phyloP scores from a whole-genome alignment of 1,284 basidiomycete genomes.

The Marasmius sp. region DNA sequence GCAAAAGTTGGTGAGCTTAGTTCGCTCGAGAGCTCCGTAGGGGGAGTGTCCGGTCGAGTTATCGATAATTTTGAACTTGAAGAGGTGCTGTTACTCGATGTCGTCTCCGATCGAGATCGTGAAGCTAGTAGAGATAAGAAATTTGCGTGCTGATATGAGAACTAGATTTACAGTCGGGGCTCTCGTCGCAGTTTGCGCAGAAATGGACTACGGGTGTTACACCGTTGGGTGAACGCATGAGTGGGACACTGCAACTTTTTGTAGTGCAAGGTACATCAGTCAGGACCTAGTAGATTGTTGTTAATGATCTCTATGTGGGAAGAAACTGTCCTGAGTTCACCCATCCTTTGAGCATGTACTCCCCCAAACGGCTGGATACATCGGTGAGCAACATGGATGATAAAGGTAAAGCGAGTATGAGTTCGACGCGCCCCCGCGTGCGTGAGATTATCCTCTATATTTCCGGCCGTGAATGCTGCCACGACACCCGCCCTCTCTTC shows the following conservation, averaged over 20 bases:
- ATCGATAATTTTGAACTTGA: conserved; percentile 33
- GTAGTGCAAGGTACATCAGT: conserved; percentile 64
- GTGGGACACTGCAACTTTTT: conserved; percentile 57
- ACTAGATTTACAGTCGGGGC: conserved; percentile 27
- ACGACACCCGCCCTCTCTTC: conserved; percentile 5
- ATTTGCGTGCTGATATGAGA: not conserved
- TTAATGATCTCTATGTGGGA: conserved; percentile 10
- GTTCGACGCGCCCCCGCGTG: not conserved
- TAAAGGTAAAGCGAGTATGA: conserved; percentile 1
- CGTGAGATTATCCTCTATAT: not conserved
- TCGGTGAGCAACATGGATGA: conserved; percentile 50
- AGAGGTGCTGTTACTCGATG: conserved; percentile 44
- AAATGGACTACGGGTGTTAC: conserved; percentile 46
- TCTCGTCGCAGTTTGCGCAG: conserved; percentile 62
- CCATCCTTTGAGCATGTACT: conserved; percentile 79
- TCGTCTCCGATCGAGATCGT: conserved; percentile 26
- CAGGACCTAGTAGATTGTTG: conserved; percentile 45
- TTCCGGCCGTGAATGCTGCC: conserved; percentile 7
- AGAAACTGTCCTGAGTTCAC: conserved; percentile 34
- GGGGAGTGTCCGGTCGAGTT: conserved; percentile 69
- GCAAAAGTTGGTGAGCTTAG: conserved; percentile 62
- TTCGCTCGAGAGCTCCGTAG: conserved; percentile 65
- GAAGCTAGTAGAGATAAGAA: not conserved
- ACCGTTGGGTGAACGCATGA: conserved; percentile 65
- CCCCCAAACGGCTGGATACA: conserved; percentile 60